These are phyloP conservation scores for Glaciozyma antarctica DNA, from an alignment of 768 basidiomycete genomes.

Conservation along the genomic window DNA sequence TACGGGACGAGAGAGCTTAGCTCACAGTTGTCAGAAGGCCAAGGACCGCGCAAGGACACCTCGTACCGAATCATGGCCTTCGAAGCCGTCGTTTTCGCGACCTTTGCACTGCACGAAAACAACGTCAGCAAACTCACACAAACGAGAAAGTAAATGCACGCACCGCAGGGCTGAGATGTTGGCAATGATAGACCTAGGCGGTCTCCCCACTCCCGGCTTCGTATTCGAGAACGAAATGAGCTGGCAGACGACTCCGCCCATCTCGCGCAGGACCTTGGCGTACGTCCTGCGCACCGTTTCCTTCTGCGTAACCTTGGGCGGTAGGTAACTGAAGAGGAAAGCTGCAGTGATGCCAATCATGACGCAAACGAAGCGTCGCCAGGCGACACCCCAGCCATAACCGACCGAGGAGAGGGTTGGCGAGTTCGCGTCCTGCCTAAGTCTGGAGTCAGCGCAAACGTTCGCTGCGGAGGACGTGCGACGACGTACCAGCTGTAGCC, in stretches of 20 bases:
- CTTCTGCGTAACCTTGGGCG: constrained; percentile 21
- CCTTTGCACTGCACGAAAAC: neutral
- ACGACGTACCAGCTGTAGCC: constrained; percentile 17
- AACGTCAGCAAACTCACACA: no score
- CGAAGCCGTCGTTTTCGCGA: constrained; percentile 19
- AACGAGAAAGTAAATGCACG: neutral
- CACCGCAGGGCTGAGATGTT: constrained; percentile 18
- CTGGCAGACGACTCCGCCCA: constrained; percentile 21
- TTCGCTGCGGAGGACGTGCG: neutral
- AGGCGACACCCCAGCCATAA: constrained; percentile 27
- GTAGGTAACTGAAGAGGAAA: constrained; percentile 19
- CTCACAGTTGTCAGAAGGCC: constrained; percentile 25
- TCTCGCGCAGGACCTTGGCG: constrained; percentile 18
- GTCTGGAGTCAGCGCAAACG: no score
- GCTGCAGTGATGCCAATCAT: constrained; percentile 29
- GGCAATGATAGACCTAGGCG: constrained; percentile 26
- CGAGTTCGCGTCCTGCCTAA: constrained; percentile 23
- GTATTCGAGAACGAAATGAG: constrained; percentile 21
- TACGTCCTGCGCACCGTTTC: constrained; percentile 27
- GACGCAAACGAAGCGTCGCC: constrained; percentile 20
- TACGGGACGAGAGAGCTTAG: neutral
- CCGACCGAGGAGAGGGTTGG: constrained; percentile 18
- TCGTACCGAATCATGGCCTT: constrained; percentile 27
- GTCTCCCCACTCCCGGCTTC: constrained; percentile 17
- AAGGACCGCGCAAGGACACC: constrained; percentile 22